Evolutionary conservation across 2,329 filamentous ascomycete genomes (phyloP).

Genomic region (Aspergillus tanneri): DNA sequence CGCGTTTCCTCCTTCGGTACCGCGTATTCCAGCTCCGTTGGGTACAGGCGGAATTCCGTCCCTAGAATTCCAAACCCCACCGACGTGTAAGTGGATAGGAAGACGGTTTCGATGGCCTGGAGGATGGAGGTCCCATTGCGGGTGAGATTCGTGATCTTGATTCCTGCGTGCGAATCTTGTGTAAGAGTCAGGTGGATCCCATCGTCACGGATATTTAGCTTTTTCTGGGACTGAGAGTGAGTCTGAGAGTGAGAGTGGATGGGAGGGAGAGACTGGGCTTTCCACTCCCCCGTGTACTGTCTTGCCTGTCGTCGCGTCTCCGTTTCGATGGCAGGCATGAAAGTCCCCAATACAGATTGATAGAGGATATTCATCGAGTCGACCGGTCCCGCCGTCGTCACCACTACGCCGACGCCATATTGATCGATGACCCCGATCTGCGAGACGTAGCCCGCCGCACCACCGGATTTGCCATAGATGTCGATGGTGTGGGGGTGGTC

Average conservation of each 20-base stretch:
- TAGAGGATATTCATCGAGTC: slow-evolving; percentile 28
- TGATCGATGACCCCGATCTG: slow-evolving; percentile 39
- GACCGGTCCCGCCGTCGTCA: slow-evolving; percentile 33
- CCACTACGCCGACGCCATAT: slow-evolving; percentile 34
- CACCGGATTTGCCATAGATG: slow-evolving; percentile 38
- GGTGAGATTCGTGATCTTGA: slow-evolving; percentile 18
- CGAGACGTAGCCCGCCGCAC: slow-evolving; percentile 36
- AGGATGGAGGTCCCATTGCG: slow-evolving; percentile 19
- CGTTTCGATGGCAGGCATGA: slow-evolving; percentile 31
- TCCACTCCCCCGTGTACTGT: slow-evolving; percentile 15
- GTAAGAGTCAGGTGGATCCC: slow-evolving; percentile 8
- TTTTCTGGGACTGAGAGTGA: not conserved
- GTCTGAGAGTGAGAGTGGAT: not conserved
- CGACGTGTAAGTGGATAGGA: slow-evolving; percentile 5
- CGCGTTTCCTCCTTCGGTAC: slow-evolving; percentile 1
- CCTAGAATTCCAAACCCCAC: slow-evolving; percentile 18
- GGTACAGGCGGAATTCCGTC: slow-evolving; percentile 18
- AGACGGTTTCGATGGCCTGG: slow-evolving; percentile 15
- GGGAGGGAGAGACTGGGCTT: not conserved
- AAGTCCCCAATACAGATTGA: slow-evolving; percentile 28
- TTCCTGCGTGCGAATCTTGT: slow-evolving; percentile 16
- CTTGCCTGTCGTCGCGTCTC: slow-evolving; percentile 28
- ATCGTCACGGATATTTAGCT: too few species aligned
- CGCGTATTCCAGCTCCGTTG: slow-evolving; percentile 15
- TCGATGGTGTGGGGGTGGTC: slow-evolving; percentile 33